Percentiles rank a stretch among this genome's conserved stretches.
phyloP scores from a whole-genome alignment of 192 early-diverging fungal genomes.

The Entophlyctis luteolus region DNA sequence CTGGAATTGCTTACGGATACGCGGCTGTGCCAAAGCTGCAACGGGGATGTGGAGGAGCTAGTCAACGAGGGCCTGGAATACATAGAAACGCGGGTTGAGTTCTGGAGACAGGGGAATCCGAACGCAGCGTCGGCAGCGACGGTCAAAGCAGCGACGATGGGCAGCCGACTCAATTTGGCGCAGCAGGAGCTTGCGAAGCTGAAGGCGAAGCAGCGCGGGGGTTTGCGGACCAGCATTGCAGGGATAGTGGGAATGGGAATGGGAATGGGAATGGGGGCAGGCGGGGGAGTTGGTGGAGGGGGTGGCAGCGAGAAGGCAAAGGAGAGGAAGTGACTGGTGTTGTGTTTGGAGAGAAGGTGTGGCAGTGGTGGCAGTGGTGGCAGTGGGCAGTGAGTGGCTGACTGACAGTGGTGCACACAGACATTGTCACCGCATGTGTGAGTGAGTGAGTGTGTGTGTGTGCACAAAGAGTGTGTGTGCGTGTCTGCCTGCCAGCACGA shows the following conservation, averaged over 20 bases:
- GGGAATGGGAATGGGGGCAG: background rate
- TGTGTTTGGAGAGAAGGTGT: background rate
- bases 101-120: slow-evolving; percentile 41
- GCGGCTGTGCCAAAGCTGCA: slow-evolving; percentile 1
- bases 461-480: too few relatives aligned
- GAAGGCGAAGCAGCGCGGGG: background rate
- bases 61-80: slow-evolving; percentile 35
- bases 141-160: slow-evolving; percentile 7
- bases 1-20: slow-evolving; percentile 28
- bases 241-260: background rate
- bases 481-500: too few relatives aligned
- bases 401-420: background rate
- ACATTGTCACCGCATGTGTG: background rate
- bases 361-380: background rate
- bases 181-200: background rate
- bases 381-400: background rate
- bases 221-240: background rate
- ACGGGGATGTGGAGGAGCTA: slow-evolving; percentile 18
- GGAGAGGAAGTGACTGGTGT: background rate
- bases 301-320: background rate
- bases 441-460: too few relatives aligned
- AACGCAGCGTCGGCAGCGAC: slow-evolving; percentile 14
- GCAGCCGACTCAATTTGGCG: slow-evolving; percentile 6
- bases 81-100: slow-evolving; percentile 38
- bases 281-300: background rate